Percentiles rank a stretch among this genome's conserved stretches.
phyloP scores from a whole-genome alignment of 345 rosid species.

The Eutrema japonicum region DNA sequence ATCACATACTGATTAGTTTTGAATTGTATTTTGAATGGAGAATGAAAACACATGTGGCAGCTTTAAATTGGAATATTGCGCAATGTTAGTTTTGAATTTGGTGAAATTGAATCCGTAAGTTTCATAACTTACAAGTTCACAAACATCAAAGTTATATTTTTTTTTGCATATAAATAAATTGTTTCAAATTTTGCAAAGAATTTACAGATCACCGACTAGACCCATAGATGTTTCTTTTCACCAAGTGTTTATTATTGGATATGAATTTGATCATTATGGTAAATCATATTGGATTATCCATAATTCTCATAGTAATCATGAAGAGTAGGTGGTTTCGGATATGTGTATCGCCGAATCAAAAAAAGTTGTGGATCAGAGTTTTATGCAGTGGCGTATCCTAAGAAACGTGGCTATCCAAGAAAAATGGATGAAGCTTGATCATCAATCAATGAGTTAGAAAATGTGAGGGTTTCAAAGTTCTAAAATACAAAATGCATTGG shows the following conservation, averaged over 20 bases:
- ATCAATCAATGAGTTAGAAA: not conserved
- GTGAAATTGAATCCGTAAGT: too few species aligned
- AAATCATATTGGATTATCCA: constrained; percentile 9
- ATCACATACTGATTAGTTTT: too few species aligned
- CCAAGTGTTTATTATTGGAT: not conserved
- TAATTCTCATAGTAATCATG: not conserved
- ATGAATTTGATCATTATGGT: not conserved
- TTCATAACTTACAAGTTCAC: too few species aligned
- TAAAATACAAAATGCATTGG: too few species aligned
- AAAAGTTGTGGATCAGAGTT: not conserved
- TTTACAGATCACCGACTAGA: not conserved
- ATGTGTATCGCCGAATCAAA: not conserved
- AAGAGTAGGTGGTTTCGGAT: not conserved
- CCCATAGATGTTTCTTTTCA: not conserved
- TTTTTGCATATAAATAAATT: not conserved
- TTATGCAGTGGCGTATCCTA: not conserved
- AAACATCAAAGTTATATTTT: too few species aligned
- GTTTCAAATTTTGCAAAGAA: not conserved
- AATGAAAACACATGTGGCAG: too few species aligned
- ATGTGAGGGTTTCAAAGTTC: not conserved
- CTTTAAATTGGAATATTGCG: too few species aligned
- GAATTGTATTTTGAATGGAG: too few species aligned
- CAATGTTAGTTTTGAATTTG: too few species aligned
- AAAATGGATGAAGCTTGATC: not conserved
- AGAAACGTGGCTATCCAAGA: not conserved